Evolutionary conservation across 2,329 filamentous ascomycete genomes (phyloP), one percentile per base, ranked within the genome.

Genomic region (Thielaviopsis ethacetica): DNA sequence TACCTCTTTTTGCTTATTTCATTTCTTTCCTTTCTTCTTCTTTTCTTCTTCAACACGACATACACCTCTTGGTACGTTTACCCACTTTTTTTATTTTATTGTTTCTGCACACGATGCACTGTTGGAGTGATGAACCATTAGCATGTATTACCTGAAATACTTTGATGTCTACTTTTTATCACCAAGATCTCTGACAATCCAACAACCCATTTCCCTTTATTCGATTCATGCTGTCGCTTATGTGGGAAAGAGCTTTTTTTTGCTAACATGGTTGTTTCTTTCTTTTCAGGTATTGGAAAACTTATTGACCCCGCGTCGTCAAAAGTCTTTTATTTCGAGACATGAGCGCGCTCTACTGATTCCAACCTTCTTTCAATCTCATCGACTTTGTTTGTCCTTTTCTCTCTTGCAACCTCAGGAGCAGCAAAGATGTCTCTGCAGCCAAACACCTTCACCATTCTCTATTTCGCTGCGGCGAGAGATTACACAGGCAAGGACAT

Each of bases 391-490:
- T n/a, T n/a, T n/a, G 2, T n/a, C 7, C 7, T 15, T 44, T n/a
- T 15, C 10, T 15, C 3, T 44, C 15, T 44, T 44, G 17, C 15
- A 17, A n/a, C 3, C 2, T 1, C 6, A 34, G 10, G 7, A n/a
- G 38, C 13, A 44, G 12, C 1, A 44, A 44, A n/a, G 13, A 44
- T 44, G 38, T 44, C 38, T 44, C 15, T 1, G 15, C 15, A 2
- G 15, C 7, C 38, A 44, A n/a, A 44, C 17, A 54, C 53, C 64
- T 94, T 93, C 73, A 86, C 79, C 60, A 73, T 94, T 53, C 80
- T 93, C 59, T 94, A 91, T 72, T 94, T 94, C 71, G 88, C 88
- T 60, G 79, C 81, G 62, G 86, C 87, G 15, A 78, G 79, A 60
- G 84, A 84, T 34, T 87, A 79, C 69, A 89, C 88, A 1, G 74